Conservation (phyloP, 345 rosid species). For the sweet orange (Citrus sinensis) region DNA sequence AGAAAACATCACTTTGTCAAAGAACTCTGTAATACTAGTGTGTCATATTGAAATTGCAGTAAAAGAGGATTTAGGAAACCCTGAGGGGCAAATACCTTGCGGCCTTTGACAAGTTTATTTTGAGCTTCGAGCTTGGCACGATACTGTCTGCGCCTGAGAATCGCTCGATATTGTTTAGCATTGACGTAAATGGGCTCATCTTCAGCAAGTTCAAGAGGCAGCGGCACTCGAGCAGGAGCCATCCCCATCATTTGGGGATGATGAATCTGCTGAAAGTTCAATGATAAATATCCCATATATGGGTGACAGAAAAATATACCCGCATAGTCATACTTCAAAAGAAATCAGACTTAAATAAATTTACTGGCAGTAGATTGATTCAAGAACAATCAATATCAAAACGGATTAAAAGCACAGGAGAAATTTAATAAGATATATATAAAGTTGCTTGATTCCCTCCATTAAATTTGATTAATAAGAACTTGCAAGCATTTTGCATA, state of each 20-base stretch:
- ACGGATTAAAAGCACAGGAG: constrained; percentile 12
- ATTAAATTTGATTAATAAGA: neutral
- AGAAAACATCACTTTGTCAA: neutral
- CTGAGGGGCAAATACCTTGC: constrained; percentile 48
- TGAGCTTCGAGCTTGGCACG: constrained; percentile 89
- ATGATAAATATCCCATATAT: constrained; percentile 19
- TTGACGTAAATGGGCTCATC: constrained; percentile 71
- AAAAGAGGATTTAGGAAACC: neutral
- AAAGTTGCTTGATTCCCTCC: neutral
- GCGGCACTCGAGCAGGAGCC: constrained; percentile 54
- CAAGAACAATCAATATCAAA: constrained; percentile 6
- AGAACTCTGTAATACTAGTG: neutral
- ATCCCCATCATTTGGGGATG: constrained; percentile 51
- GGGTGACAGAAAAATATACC: constrained; percentile 15
- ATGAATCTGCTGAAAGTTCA: constrained; percentile 43
- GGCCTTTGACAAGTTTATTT: constrained; percentile 55
- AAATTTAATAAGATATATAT: neutral
- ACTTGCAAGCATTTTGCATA: constrained; percentile 22
- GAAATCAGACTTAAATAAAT: constrained; percentile 10
- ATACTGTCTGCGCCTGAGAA: constrained; percentile 71
- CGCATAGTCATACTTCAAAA: neutral
- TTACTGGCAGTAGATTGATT: constrained; percentile 2
- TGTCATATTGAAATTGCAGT: neutral
- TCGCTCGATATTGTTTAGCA: constrained; percentile 80
- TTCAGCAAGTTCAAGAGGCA: constrained; percentile 51